A percentile compares a stretch with the other conserved stretches of the same genome.
Evolutionary conservation across 1,284 basidiomycete genomes (phyloP).

Genomic region (Malassezia globosa): DNA sequence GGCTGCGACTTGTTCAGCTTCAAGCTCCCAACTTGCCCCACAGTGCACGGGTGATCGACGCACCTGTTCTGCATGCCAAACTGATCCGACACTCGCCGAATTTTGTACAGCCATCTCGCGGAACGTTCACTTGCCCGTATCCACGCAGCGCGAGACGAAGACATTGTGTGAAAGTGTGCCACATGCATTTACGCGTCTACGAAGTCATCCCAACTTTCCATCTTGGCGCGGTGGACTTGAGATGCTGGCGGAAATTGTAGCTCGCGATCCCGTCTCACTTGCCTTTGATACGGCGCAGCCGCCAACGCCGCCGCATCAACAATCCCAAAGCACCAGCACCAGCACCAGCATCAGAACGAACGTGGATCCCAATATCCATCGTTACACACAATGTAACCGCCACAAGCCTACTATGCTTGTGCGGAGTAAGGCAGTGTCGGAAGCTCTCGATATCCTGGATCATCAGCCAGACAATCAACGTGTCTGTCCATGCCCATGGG

Average conservation of each 20-base stretch:
- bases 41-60: constrained; percentile 7
- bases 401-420: not conserved
- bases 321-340: not conserved
- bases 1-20: not conserved
- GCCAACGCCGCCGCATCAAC: not conserved
- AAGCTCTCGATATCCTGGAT: constrained; percentile 14
- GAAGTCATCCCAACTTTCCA: constrained; percentile 37
- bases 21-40: not conserved
- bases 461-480: not conserved
- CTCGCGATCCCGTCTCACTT: constrained; percentile 3
- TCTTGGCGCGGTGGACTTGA: constrained; percentile 36
- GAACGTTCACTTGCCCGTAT: not conserved
- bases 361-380: no score
- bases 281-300: not conserved
- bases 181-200: constrained; percentile 35
- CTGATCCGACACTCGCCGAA: constrained; percentile 6
- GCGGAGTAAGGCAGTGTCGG: constrained; percentile 10
- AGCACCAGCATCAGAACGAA: not conserved
- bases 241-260: constrained; percentile 41
- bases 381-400: no score
- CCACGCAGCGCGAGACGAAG: constrained; percentile 4
- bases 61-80: constrained; percentile 9
- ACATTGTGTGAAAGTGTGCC: constrained; percentile 18
- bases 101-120: constrained; percentile 12
- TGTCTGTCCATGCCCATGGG: constrained; percentile 13